A percentile compares a stretch with the other conserved stretches of the same genome.
Conservation (phyloP, 495 filamentous ascomycete species). For the Thozetella sp. region DNA sequence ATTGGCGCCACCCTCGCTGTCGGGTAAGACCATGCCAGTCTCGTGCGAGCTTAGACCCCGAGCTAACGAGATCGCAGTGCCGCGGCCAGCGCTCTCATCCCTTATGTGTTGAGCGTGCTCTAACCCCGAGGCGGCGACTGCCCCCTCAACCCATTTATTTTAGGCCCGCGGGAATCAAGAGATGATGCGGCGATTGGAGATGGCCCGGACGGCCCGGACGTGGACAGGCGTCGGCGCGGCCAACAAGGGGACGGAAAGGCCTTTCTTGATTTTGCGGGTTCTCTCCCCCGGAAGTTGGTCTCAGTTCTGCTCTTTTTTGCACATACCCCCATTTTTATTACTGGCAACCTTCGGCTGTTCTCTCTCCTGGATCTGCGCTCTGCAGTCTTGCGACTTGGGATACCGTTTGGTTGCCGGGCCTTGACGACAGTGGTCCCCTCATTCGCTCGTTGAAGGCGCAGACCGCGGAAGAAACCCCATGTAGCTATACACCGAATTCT, state of each 20-base stretch:
- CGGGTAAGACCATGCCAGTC: conserved; percentile 66
- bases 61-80: conserved; percentile 22
- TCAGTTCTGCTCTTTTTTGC: conserved; percentile 9
- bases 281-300: background rate
- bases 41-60: background rate
- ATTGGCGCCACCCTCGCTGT: conserved; percentile 82
- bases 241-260: background rate
- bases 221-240: background rate
- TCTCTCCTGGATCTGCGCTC: background rate
- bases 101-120: conserved; percentile 53
- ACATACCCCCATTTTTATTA: conserved; percentile 16
- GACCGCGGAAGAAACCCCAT: background rate
- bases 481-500: background rate
- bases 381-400: background rate
- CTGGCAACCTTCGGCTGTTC: background rate
- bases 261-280: background rate
- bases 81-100: conserved; percentile 50
- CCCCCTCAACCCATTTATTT: background rate
- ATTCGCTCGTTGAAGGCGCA: background rate
- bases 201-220: background rate
- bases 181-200: background rate
- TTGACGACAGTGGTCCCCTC: background rate
- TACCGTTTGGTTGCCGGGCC: background rate
- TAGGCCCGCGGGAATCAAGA: background rate
- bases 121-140: conserved; percentile 13